phyloP scores from a whole-genome alignment of 2,329 filamentous ascomycete genomes.

The Ascochyta koolunga region DNA sequence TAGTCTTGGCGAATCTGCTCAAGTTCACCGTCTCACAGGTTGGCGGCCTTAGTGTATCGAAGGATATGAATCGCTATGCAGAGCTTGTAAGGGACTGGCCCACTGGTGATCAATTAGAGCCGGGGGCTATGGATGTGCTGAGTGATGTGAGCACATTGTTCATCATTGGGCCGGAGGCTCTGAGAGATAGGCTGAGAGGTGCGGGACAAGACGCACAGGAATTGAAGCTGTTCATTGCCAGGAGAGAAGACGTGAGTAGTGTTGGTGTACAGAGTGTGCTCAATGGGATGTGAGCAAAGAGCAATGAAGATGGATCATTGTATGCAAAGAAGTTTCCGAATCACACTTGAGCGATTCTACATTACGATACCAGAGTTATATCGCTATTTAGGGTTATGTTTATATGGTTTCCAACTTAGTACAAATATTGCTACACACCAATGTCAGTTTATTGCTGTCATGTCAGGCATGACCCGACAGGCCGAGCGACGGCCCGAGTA shows the following conservation, averaged over 20 bases:
- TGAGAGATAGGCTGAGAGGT: slow-evolving; percentile 58
- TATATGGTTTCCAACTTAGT: neutral
- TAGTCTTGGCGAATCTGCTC: slow-evolving; percentile 92
- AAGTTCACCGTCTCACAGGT: slow-evolving; percentile 92
- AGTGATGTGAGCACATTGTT: slow-evolving; percentile 95
- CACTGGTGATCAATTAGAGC: slow-evolving; percentile 61
- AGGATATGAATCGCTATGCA: slow-evolving; percentile 93
- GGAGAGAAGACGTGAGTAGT: slow-evolving; percentile 81
- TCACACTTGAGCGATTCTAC: neutral
- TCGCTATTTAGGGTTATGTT: neutral
- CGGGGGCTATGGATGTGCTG: slow-evolving; percentile 74
- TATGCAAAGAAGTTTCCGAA: neutral
- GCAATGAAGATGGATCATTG: neutral
- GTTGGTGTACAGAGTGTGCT: slow-evolving; percentile 84
- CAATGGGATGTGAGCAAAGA: slow-evolving; percentile 50
- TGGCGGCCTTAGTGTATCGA: slow-evolving; percentile 91
- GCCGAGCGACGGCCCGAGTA: slow-evolving; percentile 13
- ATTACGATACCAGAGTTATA: neutral
- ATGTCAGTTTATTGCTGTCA: neutral
- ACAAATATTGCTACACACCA: neutral
- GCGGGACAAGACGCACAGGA: slow-evolving; percentile 54
- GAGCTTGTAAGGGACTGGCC: slow-evolving; percentile 85
- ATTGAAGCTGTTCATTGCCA: slow-evolving; percentile 83
- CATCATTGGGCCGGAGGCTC: slow-evolving; percentile 74
- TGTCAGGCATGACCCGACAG: slow-evolving; percentile 4